Evolutionary conservation across 768 basidiomycete species (phyloP).

Genomic region (Tephrocybe sp.): DNA sequence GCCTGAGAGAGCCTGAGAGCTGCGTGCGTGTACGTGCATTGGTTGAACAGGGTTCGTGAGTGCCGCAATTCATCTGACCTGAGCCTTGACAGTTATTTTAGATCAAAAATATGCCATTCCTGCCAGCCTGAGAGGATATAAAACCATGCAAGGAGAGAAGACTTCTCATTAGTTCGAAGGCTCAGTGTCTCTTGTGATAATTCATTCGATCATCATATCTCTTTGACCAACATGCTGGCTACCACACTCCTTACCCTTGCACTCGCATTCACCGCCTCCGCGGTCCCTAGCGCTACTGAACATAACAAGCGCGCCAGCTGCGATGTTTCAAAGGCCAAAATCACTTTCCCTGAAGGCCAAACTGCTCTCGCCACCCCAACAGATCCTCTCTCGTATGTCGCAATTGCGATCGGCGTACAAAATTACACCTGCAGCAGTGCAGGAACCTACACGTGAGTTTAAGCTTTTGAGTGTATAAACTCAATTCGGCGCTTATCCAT

Average conservation of each 20-base stretch:
- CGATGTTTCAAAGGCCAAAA: slow-evolving; percentile 23
- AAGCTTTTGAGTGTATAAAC: neutral
- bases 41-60: neutral
- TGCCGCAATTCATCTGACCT: neutral
- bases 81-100: neutral
- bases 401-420: slow-evolving; percentile 48
- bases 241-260: slow-evolving; percentile 23
- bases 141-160: neutral
- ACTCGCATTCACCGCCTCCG: slow-evolving; percentile 18
- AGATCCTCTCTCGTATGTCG: slow-evolving; percentile 34
- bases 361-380: slow-evolving; percentile 34
- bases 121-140: neutral
- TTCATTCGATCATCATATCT: neutral
- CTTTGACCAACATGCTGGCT: slow-evolving; percentile 19
- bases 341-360: slow-evolving; percentile 27
- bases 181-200: no score
- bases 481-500: neutral
- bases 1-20: neutral
- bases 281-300: slow-evolving; percentile 6
- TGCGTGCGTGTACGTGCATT: neutral
- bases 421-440: slow-evolving; percentile 50
- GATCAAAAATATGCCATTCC: neutral
- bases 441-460: slow-evolving; percentile 43
- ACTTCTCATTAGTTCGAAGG: neutral
- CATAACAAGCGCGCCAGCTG: slow-evolving; percentile 14